These are phyloP conservation scores for Mycena vitilis DNA, from an alignment of 768 basidiomycete genomes.

Conservation along the genomic window DNA sequence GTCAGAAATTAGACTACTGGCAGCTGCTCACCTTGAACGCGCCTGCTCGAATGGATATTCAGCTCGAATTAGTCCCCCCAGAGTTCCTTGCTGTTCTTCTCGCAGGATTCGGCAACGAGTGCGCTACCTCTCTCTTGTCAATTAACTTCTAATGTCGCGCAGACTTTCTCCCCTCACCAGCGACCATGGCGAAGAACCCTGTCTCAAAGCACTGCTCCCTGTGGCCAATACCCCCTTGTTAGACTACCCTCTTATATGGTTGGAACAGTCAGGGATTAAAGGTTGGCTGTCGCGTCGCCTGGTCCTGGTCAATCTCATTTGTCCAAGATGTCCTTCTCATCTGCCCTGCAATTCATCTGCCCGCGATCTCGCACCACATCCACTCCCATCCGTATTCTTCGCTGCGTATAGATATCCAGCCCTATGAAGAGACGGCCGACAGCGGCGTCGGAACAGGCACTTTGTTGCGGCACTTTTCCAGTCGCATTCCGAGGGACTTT, in stretches of 20 bases:
- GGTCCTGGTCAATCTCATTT: constrained; percentile 22
- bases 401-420: constrained; percentile 80
- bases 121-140: constrained; percentile 41
- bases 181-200: constrained; percentile 83
- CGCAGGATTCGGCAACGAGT: constrained; percentile 95
- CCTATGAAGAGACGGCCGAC: constrained; percentile 80
- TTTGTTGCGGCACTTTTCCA: constrained; percentile 81
- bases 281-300: constrained; percentile 56
- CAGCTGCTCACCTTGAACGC: background rate
- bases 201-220: constrained; percentile 89
- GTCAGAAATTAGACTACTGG: constrained; percentile 20
- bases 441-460: constrained; percentile 76
- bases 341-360: constrained; percentile 82
- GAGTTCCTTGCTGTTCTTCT: constrained; percentile 93
- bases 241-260: constrained; percentile 85
- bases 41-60: constrained; percentile 32
- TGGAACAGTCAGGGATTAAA: constrained; percentile 87
- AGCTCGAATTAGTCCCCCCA: constrained; percentile 59
- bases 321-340: constrained; percentile 84
- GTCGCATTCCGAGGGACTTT: constrained; percentile 85
- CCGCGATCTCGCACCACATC: constrained; percentile 85
- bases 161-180: constrained; percentile 82
- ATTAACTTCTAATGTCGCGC: constrained; percentile 27
- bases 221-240: constrained; percentile 91
- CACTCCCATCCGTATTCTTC: constrained; percentile 81